Evolutionary conservation across 306 rosid species (phyloP).

Genomic region (Alnus rubra): DNA sequence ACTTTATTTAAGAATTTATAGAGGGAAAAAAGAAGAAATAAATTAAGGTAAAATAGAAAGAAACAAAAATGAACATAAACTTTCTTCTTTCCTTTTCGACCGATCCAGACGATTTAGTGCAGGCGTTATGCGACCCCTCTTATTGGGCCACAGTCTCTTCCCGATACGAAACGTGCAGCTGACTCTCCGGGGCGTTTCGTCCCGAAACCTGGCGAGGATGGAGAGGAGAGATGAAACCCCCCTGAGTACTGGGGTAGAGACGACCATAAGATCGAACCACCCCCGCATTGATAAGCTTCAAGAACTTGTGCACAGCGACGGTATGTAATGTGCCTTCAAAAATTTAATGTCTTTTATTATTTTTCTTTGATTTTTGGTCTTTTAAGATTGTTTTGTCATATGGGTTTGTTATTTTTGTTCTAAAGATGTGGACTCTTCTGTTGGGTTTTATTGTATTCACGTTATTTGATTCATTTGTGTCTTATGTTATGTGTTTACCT

Average conservation of each 20-base stretch:
- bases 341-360: not conserved
- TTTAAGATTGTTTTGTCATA: not conserved
- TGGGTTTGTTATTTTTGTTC: not conserved
- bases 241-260: not conserved
- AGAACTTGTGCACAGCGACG: not conserved
- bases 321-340: not conserved
- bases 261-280: not conserved
- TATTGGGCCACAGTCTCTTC: not conserved
- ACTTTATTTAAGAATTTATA: too few species aligned
- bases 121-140: not conserved
- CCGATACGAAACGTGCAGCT: not conserved
- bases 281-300: not conserved
- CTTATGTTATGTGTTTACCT: not conserved
- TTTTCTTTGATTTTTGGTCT: not conserved
- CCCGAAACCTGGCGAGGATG: not conserved
- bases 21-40: too few species aligned
- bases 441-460: not conserved
- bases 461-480: not conserved
- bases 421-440: not conserved
- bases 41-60: too few species aligned
- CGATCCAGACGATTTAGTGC: not conserved
- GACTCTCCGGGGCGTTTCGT: not conserved
- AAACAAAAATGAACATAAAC: not conserved
- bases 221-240: conserved; percentile 1
- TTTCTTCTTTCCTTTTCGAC: not conserved